Evolutionary conservation across 2,329 filamentous ascomycete genomes (phyloP).

Genomic region (Pseudogymnoascus sp.): DNA sequence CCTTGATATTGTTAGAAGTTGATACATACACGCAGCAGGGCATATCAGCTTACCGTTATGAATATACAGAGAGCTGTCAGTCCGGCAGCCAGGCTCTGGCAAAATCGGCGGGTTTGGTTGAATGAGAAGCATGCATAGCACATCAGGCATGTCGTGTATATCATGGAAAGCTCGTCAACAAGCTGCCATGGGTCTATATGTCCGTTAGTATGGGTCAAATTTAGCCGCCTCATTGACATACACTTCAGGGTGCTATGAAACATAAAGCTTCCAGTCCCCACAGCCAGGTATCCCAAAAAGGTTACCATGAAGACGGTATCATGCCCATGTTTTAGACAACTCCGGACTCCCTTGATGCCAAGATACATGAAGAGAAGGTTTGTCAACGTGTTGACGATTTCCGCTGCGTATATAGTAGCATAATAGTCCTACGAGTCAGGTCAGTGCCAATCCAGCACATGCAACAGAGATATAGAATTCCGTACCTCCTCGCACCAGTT

Average conservation of each 20-base stretch:
- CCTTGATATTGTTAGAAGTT: conserved; percentile 10
- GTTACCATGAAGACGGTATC: conserved; percentile 66
- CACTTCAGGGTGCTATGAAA: conserved; percentile 35
- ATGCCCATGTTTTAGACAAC: conserved; percentile 64
- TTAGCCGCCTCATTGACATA: conserved; percentile 17
- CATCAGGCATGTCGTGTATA: conserved; percentile 64
- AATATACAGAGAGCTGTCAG: conserved; percentile 45
- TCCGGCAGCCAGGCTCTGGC: conserved; percentile 40
- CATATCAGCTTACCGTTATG: conserved; percentile 40
- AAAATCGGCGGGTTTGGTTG: conserved; percentile 38
- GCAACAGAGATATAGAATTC: not conserved
- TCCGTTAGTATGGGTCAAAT: not conserved
- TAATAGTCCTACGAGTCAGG: conserved; percentile 55
- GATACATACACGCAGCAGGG: not conserved
- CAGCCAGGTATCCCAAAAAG: conserved; percentile 37
- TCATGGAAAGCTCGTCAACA: conserved; percentile 63
- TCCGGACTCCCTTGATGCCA: conserved; percentile 64
- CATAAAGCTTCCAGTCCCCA: conserved; percentile 31
- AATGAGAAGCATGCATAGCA: conserved; percentile 61
- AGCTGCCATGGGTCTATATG: conserved; percentile 58
- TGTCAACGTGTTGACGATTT: conserved; percentile 72
- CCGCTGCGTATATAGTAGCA: conserved; percentile 65
- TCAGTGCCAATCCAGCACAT: conserved; percentile 9
- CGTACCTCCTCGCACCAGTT: conserved; percentile 74
- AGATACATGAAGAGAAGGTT: conserved; percentile 76